These are phyloP conservation scores for Licmophora abbreviata DNA, from an alignment of 108 stramenopile species.

Conservation along the genomic window DNA sequence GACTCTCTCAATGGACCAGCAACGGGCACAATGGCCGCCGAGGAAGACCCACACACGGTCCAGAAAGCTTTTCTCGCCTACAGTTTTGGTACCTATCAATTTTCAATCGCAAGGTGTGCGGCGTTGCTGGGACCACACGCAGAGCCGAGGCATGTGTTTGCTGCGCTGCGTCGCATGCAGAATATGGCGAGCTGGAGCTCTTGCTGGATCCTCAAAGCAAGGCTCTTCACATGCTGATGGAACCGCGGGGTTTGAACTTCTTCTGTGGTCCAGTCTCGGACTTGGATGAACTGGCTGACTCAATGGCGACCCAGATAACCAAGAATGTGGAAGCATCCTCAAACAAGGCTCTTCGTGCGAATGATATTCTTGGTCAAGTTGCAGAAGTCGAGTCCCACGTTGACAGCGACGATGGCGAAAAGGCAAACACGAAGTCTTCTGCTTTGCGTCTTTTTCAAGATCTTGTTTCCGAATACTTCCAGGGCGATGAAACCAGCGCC, in stretches of 20 bases:
- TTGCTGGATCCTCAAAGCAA: constrained; percentile 46
- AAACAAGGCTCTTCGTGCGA: constrained; percentile 61
- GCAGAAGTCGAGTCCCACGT: constrained; percentile 11
- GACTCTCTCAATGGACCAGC: constrained; percentile 8
- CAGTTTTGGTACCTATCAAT: constrained; percentile 57
- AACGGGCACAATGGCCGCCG: background rate
- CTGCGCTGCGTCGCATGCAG: constrained; percentile 72
- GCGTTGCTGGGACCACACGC: constrained; percentile 51
- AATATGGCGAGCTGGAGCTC: constrained; percentile 60
- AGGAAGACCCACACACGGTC: constrained; percentile 1
- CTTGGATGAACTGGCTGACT: constrained; percentile 15
- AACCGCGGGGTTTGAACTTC: constrained; percentile 27
- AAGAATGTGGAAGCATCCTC: constrained; percentile 35
- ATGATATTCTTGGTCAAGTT: constrained; percentile 49
- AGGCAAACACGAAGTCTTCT: constrained; percentile 26
- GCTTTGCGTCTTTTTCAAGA: constrained; percentile 55
- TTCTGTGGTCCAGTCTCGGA: constrained; percentile 17
- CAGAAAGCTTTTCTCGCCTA: constrained; percentile 28
- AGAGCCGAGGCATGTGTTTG: constrained; percentile 81
- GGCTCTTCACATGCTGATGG: constrained; percentile 44
- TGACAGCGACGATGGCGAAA: constrained; percentile 7
- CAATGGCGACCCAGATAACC: constrained; percentile 29
- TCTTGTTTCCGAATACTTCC: constrained; percentile 42
- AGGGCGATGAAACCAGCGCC: constrained; percentile 5
- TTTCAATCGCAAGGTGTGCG: constrained; percentile 64